A percentile compares a stretch with the other conserved stretches of the same genome.
Conservation (phyloP, 2,329 filamentous ascomycete species). For the Penicillium corylophilum region DNA sequence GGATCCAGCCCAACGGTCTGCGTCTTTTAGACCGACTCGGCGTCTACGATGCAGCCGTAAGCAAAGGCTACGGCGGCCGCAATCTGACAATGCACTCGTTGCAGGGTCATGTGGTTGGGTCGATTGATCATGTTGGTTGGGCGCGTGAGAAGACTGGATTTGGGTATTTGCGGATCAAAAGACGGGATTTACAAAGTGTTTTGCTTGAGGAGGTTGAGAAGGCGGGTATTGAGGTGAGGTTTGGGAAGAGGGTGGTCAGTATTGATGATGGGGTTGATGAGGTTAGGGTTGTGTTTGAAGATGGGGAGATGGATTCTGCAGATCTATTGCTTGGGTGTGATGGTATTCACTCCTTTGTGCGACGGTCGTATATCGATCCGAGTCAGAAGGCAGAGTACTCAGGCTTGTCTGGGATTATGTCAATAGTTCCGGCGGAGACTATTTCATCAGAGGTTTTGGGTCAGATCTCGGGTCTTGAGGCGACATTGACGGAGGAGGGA, state of each 20-base stretch:
- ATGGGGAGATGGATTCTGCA: conserved; percentile 27
- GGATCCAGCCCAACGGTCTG: conserved; percentile 32
- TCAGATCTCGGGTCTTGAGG: conserved; percentile 24
- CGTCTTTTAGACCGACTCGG: conserved; percentile 28
- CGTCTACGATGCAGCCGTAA: conserved; percentile 23
- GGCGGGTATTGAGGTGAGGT: conserved; percentile 27
- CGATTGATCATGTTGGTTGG: conserved; percentile 17
- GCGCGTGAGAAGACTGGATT: conserved; percentile 27
- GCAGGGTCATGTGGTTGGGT: conserved; percentile 17
- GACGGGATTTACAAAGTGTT: conserved; percentile 29
- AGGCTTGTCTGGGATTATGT: conserved; percentile 26
- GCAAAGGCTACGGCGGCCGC: conserved; percentile 14
- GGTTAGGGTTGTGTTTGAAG: conserved; percentile 28
- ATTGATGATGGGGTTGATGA: conserved; percentile 23
- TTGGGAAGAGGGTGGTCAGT: conserved; percentile 18
- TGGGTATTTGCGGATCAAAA: conserved; percentile 30
- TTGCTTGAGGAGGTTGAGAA: conserved; percentile 23
- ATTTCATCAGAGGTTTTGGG: background rate
- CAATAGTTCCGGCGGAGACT: conserved; percentile 14
- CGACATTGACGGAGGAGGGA: conserved; percentile 31
- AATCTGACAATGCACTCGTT: conserved; percentile 26
- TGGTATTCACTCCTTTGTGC: conserved; percentile 41
- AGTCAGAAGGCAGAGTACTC: conserved; percentile 32
- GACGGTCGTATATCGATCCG: conserved; percentile 32
- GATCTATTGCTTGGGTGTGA: conserved; percentile 42